phyloP scores from a whole-genome alignment of 257 asterid species.

The Schizonepeta tenuifolia region DNA sequence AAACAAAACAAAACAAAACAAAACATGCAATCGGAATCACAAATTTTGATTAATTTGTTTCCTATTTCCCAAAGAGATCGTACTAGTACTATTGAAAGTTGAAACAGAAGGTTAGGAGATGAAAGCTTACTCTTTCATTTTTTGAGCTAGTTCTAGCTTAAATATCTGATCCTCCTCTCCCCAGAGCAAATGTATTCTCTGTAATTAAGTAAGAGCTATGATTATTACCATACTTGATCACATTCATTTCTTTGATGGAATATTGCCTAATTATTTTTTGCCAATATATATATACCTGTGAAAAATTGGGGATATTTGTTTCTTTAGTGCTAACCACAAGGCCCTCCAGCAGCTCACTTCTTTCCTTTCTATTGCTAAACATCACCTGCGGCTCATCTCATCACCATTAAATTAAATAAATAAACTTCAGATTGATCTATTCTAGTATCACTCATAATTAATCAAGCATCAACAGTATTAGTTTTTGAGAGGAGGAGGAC shows the following conservation, averaged over 20 bases:
- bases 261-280: too few species aligned
- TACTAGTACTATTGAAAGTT: too few species aligned
- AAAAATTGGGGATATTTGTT: conserved; percentile 54
- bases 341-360: conserved; percentile 82
- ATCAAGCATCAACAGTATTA: too few species aligned
- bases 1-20: too few species aligned
- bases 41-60: too few species aligned
- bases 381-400: conserved; percentile 69
- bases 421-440: too few species aligned
- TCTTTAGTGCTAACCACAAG: conserved; percentile 77
- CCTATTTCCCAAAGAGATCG: too few species aligned
- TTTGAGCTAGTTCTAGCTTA: conserved; percentile 69
- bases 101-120: background rate
- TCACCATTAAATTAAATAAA: conserved; percentile 36
- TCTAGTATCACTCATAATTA: too few species aligned
- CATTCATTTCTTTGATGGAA: background rate
- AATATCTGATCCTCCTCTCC: conserved; percentile 90
- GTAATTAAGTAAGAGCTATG: background rate
- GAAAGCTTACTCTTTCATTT: conserved; percentile 71
- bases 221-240: background rate
- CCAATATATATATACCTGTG: conserved; percentile 44
- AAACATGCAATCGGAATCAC: too few species aligned
- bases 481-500: too few species aligned
- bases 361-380: conserved; percentile 86
- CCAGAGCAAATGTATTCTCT: conserved; percentile 90